Base-by-base conservation (phyloP, 257 asterid genomes). In the Mitragyna speciosa region DNA sequence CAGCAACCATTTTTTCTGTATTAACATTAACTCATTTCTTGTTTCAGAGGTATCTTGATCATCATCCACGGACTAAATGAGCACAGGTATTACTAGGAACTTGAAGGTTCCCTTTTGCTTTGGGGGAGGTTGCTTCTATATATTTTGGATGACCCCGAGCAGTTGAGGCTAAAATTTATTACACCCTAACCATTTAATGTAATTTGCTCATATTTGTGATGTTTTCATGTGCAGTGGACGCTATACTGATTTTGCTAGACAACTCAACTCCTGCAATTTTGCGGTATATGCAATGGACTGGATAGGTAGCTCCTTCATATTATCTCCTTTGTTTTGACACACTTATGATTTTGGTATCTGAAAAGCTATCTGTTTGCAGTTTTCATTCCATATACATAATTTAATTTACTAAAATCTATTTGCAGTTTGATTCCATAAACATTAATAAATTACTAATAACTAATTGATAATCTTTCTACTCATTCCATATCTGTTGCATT, bases 261-360 rank as follows among this genome's bases (percentile, higher is more conserved):
- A 92, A 28, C 87, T 96, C 67, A 88, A 87, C 87, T 86, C 92
- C 81, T 88, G 86, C 89, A 83, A 89, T 83, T 94, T 88, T 77
- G 97, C 97, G 78, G 99, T 94, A 79, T 94, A 90, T 83, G 99
- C 97, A 74, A 88, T 96, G 98, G 99, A 96, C 85, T 96, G 98
- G 99, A 94, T 91, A 73, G 99, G 98, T 93, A 85, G 79, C 80
- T 73, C 45, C 77, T 83, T 28, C 56, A 10, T 70, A 66, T 6
- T 66, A 70, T 49, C 4, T 76, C 33, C 47, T 48, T 72, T 70
- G 72, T 47, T 58, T 49, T 49, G 47, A 7, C 72, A 12, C 7
- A 12, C 54, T 28, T 52, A 0, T 45, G 24, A 54, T 17, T 36
- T 52, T n/a, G 7, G 15, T 70, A 70, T 65, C 16, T 26, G 59